These are phyloP conservation scores for Echites panduratus DNA, from an alignment of 257 asterid genomes.

Conservation along the genomic window DNA sequence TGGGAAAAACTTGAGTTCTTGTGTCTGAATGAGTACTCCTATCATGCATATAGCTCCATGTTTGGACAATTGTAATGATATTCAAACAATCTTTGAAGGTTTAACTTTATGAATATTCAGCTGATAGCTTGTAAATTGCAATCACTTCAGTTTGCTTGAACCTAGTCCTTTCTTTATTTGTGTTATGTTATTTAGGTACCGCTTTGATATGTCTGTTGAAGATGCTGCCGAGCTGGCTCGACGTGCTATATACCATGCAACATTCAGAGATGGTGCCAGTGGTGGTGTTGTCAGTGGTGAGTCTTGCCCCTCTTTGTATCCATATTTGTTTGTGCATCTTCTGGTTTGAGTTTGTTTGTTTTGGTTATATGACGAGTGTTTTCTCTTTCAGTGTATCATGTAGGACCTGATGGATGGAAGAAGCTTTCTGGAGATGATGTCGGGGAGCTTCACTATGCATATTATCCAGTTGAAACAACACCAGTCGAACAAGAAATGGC, in stretches of 20 bases:
- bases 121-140: background rate
- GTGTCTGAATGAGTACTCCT: background rate
- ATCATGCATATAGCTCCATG: background rate
- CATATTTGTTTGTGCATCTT: background rate
- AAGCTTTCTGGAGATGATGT: conserved; percentile 91
- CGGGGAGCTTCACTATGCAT: conserved; percentile 77
- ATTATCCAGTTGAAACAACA: conserved; percentile 63
- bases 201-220: conserved; percentile 62
- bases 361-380: background rate
- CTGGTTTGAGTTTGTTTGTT: conserved; percentile 9
- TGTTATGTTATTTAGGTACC: conserved; percentile 36
- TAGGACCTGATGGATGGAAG: conserved; percentile 84
- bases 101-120: background rate
- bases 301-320: background rate
- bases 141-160: background rate
- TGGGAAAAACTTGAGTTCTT: background rate
- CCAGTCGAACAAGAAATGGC: conserved; percentile 77
- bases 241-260: conserved; percentile 82
- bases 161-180: background rate
- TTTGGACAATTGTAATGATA: background rate
- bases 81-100: background rate
- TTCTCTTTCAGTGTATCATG: conserved; percentile 57
- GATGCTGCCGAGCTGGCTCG: conserved; percentile 87
- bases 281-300: conserved; percentile 89
- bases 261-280: conserved; percentile 89